phyloP scores from a whole-genome alignment of 495 filamentous ascomycete genomes.

The Bacidia gigantensis region DNA sequence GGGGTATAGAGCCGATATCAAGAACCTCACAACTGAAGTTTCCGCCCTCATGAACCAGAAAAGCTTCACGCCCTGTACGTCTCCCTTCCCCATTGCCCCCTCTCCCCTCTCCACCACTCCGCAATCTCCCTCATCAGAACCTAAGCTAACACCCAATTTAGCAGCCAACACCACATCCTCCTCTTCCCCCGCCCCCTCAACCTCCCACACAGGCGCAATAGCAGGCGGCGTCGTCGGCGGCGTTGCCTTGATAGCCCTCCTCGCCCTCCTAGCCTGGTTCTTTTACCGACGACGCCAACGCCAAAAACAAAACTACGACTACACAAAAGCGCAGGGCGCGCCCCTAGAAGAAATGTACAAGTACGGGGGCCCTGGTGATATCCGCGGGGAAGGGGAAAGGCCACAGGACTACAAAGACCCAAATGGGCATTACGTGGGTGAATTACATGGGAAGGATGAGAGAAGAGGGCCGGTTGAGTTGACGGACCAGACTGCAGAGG shows the following conservation, averaged over 20 bases:
- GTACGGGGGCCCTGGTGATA: background rate
- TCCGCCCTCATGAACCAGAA: constrained; percentile 2
- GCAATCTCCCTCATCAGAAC: background rate
- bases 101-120: background rate
- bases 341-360: constrained; percentile 4
- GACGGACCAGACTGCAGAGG: no score
- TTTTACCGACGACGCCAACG: background rate
- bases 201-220: constrained; percentile 5
- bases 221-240: constrained; percentile 10
- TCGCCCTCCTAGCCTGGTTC: background rate
- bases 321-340: background rate
- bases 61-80: background rate
- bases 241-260: background rate
- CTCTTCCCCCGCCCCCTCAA: background rate
- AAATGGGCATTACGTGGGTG: background rate
- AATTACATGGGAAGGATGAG: background rate
- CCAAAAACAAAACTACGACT: background rate
- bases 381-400: background rate
- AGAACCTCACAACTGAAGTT: constrained; percentile 4
- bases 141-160: background rate
- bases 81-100: background rate
- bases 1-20: constrained; percentile 1
- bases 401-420: background rate
- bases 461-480: background rate
- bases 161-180: background rate